Evolutionary conservation across 2,329 filamentous ascomycete species (phyloP).

Genomic region (Penicillium sp.): DNA sequence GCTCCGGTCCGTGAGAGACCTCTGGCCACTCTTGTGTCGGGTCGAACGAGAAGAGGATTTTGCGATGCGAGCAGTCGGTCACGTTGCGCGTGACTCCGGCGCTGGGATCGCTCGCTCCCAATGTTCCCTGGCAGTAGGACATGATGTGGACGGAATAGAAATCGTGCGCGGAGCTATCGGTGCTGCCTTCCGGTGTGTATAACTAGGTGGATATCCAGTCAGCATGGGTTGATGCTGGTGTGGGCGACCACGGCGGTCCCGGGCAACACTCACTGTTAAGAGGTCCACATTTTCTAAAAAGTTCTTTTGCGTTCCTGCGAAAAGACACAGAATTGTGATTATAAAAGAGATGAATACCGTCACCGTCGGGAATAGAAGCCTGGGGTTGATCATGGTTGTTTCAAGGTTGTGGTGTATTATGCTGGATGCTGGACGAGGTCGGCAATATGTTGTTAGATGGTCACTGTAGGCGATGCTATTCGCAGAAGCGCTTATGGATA

Average conservation of each 20-base stretch:
- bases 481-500: background rate
- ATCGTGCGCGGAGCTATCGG: constrained; percentile 56
- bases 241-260: background rate
- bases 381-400: constrained; percentile 16
- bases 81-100: constrained; percentile 50
- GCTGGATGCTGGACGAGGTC: background rate
- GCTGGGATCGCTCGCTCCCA: constrained; percentile 36
- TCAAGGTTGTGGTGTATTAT: background rate
- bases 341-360: constrained; percentile 58
- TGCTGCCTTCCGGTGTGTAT: constrained; percentile 40
- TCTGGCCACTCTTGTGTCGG: constrained; percentile 52
- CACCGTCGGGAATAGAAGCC: constrained; percentile 49
- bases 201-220: constrained; percentile 43
- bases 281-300: constrained; percentile 61
- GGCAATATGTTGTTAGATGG: background rate
- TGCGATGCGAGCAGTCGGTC: constrained; percentile 56
- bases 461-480: background rate
- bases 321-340: constrained; percentile 61
- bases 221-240: constrained; percentile 17
- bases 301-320: constrained; percentile 58
- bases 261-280: constrained; percentile 50
- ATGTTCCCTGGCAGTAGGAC: constrained; percentile 57
- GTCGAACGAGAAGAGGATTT: constrained; percentile 59
- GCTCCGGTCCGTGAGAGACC: constrained; percentile 49
- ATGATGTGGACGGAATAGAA: constrained; percentile 64